Conservation (phyloP, 2,329 filamentous ascomycete species). For the Elsinoe arachidis region DNA sequence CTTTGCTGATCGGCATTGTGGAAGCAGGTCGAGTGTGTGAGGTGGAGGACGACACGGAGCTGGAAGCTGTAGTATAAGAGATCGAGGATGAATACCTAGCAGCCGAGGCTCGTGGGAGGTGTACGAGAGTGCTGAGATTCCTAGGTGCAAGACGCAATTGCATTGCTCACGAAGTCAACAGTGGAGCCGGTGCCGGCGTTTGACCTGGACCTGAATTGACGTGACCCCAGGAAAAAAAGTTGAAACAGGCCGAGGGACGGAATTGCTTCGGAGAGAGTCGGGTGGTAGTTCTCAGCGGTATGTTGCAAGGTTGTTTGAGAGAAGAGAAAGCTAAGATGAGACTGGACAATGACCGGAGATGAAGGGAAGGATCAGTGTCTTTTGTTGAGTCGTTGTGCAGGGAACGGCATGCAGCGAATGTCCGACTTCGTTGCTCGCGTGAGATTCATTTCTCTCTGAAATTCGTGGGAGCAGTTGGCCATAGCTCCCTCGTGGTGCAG, state of each 20-base stretch:
- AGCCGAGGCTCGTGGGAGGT: neutral
- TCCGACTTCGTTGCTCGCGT: neutral
- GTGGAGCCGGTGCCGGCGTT: neutral
- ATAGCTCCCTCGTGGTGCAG: neutral
- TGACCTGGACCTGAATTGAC: neutral
- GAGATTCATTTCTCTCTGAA: neutral
- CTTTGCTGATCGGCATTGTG: constrained; percentile 5
- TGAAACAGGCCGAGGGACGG: constrained; percentile 6
- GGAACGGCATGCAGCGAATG: neutral
- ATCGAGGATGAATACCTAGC: neutral
- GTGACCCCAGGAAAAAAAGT: neutral
- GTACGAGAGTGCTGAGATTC: neutral
- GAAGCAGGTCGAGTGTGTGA: neutral
- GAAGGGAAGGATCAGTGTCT: neutral
- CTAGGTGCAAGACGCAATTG: neutral
- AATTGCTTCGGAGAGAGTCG: constrained; percentile 2
- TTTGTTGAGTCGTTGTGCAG: neutral
- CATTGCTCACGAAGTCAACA: neutral
- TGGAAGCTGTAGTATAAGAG: neutral
- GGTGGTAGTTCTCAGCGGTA: neutral
- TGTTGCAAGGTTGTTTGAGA: neutral
- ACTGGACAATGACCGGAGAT: neutral
- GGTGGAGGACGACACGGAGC: neutral
- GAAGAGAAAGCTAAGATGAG: neutral
- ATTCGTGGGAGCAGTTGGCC: neutral